Evolutionary conservation across 768 basidiomycete species (phyloP).

Genomic region (Suillus weaverae): DNA sequence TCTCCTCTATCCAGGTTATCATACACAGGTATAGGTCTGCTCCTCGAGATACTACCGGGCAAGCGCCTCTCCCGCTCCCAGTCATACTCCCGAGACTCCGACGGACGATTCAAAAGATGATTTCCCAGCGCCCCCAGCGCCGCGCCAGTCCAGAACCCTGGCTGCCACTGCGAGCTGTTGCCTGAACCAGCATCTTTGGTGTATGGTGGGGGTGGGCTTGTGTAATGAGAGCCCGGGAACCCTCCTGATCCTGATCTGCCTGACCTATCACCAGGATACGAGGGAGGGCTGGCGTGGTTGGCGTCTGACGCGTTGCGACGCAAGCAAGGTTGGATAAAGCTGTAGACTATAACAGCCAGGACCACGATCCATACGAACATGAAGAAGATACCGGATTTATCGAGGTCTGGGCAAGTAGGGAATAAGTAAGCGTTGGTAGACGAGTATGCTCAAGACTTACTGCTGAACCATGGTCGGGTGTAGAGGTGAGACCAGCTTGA

Average conservation of each 20-base stretch:
- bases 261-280: constrained; percentile 36
- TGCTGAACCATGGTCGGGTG: constrained; percentile 19
- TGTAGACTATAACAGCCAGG: constrained; percentile 56
- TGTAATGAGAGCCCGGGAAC: constrained; percentile 52
- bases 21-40: constrained; percentile 20
- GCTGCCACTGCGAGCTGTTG: constrained; percentile 47
- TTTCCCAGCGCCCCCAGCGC: constrained; percentile 70
- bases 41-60: constrained; percentile 30
- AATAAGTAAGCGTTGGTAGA: constrained; percentile 1
- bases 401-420: constrained; percentile 39
- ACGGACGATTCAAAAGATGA: constrained; percentile 48
- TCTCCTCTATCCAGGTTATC: constrained; percentile 55
- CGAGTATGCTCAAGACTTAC: constrained; percentile 16
- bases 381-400: constrained; percentile 51
- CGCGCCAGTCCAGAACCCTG: constrained; percentile 88
- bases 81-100: constrained; percentile 42
- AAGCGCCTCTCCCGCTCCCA: constrained; percentile 53
- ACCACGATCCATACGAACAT: constrained; percentile 55
- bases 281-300: constrained; percentile 25
- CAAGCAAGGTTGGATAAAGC: constrained; percentile 56
- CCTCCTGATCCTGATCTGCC: constrained; percentile 36
- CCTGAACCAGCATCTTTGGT: constrained; percentile 35
- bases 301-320: constrained; percentile 31
- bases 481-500: constrained; percentile 12
- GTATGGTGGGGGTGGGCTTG: constrained; percentile 60